phyloP scores from a whole-genome alignment of 805 yeast genomes.

The Isabelozyma heimii region DNA sequence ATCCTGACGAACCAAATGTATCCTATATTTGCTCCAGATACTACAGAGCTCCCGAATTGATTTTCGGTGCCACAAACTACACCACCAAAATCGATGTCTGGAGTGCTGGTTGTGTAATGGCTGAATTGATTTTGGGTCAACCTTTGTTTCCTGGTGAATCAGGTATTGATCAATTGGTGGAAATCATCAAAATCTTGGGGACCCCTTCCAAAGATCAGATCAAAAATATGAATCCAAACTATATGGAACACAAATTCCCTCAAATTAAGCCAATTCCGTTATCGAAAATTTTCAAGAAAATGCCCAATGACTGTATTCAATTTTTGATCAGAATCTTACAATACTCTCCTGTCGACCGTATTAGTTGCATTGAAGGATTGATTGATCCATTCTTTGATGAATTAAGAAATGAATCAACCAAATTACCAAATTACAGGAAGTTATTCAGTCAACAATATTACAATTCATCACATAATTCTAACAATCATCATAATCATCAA shows the following conservation, averaged over 20 bases:
- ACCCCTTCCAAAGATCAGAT: conserved; percentile 94
- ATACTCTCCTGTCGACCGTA: conserved; percentile 67
- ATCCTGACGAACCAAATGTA: conserved; percentile 90
- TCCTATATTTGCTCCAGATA: conserved; percentile 95
- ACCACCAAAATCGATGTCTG: conserved; percentile 96
- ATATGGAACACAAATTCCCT: conserved; percentile 96
- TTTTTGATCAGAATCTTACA: conserved; percentile 57
- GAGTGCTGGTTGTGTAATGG: conserved; percentile 99
- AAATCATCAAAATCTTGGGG: conserved; percentile 91
- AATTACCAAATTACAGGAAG: conserved; percentile 44
- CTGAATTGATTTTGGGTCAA: conserved; percentile 91
- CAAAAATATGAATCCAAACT: conserved; percentile 91
- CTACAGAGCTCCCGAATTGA: conserved; percentile 96
- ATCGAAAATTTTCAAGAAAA: conserved; percentile 59
- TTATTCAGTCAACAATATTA: conserved; percentile 35
- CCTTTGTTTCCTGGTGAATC: conserved; percentile 98
- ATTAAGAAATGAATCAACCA: conserved; percentile 37
- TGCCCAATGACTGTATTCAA: conserved; percentile 51
- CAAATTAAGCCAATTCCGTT: conserved; percentile 77
- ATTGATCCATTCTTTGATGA: conserved; percentile 55
- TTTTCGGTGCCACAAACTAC: conserved; percentile 95
- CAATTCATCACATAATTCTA: conserved; percentile 16
- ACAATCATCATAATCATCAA: conserved; percentile 18
- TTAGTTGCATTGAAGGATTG: conserved; percentile 55
- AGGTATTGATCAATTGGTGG: conserved; percentile 96